Evolutionary conservation across 495 filamentous ascomycete species (phyloP).

Genomic region (Clavariopsis aquatica): DNA sequence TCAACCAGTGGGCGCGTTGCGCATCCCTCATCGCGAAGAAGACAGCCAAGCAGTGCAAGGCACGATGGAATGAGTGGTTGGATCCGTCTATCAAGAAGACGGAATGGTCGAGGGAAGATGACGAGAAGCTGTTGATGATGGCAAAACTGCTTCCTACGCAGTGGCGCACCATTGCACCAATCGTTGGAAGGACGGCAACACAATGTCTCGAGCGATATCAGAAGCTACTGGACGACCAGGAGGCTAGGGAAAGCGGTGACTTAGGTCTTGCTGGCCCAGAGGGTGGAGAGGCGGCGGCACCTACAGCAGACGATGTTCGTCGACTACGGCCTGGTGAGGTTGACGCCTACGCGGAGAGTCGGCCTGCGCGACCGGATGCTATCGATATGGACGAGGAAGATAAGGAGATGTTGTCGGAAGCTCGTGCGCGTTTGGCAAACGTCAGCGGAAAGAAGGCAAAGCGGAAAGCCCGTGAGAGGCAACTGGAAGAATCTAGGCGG

Average conservation of each 20-base stretch:
- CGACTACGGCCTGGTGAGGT: constrained; percentile 84
- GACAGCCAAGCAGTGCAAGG: constrained; percentile 98
- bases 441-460: constrained; percentile 99
- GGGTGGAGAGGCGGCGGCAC: constrained; percentile 83
- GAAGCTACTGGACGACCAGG: constrained; percentile 92
- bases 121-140: constrained; percentile 93
- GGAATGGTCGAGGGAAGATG: constrained; percentile 98
- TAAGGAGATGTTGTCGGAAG: constrained; percentile 98
- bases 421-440: constrained; percentile 91
- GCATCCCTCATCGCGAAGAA: constrained; percentile 96
- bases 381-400: constrained; percentile 98
- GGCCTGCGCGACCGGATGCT: constrained; percentile 94
- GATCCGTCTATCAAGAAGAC: constrained; percentile 97
- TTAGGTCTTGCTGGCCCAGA: constrained; percentile 84
- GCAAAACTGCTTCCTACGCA: constrained; percentile 99
- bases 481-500: constrained; percentile 90
- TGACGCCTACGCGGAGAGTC: constrained; percentile 93
- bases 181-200: constrained; percentile 93
- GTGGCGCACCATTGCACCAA: constrained; percentile 89
- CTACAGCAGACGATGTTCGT: constrained; percentile 91
- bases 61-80: constrained; percentile 97
- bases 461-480: constrained; percentile 91
- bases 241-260: constrained; percentile 80
- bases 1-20: constrained; percentile 99
- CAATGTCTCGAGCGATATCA: constrained; percentile 97